Conservation (phyloP, 2,329 filamentous ascomycete species). For the Paradendryphiella salina region DNA sequence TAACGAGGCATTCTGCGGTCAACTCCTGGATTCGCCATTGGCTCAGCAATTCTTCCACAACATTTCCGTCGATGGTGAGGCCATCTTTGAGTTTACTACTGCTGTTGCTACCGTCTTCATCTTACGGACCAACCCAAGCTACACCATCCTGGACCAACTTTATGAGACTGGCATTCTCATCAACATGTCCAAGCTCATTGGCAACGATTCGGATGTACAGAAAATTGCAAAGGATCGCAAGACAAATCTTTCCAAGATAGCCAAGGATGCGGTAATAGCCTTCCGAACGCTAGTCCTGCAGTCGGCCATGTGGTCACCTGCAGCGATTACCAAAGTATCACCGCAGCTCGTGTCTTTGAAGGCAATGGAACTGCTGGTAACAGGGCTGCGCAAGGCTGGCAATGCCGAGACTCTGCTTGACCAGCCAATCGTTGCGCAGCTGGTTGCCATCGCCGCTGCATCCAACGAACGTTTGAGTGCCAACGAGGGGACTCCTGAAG, state of each 20-base stretch:
- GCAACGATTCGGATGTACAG: slow-evolving; percentile 58
- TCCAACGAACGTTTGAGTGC: slow-evolving; percentile 22
- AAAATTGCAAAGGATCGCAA: slow-evolving; percentile 65
- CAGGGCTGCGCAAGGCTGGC: slow-evolving; percentile 55
- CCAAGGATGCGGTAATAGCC: slow-evolving; percentile 59
- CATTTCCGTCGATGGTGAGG: slow-evolving; percentile 53
- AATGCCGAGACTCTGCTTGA: slow-evolving; percentile 55
- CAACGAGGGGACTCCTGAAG: slow-evolving; percentile 22
- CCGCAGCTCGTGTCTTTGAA: slow-evolving; percentile 67
- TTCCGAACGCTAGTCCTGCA: slow-evolving; percentile 60
- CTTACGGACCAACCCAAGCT: slow-evolving; percentile 62
- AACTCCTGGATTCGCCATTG: slow-evolving; percentile 74
- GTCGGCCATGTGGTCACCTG: slow-evolving; percentile 64
- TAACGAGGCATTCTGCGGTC: slow-evolving; percentile 65
- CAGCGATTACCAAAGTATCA: slow-evolving; percentile 57
- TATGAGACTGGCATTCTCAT: slow-evolving; percentile 57
- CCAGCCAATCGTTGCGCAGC: slow-evolving; percentile 37
- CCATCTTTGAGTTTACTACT: slow-evolving; percentile 62
- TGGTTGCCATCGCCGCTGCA: slow-evolving; percentile 50
- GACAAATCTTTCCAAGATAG: slow-evolving; percentile 69
- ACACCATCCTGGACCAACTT: slow-evolving; percentile 62
- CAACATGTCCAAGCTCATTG: slow-evolving; percentile 62
- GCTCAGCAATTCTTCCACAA: slow-evolving; percentile 69
- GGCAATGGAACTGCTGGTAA: slow-evolving; percentile 62
- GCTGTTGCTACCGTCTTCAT: slow-evolving; percentile 66